Evolutionary conservation across 2,329 filamentous ascomycete genomes (phyloP), one percentile per base, ranked within the genome.

Genomic region (Onygena corvina): DNA sequence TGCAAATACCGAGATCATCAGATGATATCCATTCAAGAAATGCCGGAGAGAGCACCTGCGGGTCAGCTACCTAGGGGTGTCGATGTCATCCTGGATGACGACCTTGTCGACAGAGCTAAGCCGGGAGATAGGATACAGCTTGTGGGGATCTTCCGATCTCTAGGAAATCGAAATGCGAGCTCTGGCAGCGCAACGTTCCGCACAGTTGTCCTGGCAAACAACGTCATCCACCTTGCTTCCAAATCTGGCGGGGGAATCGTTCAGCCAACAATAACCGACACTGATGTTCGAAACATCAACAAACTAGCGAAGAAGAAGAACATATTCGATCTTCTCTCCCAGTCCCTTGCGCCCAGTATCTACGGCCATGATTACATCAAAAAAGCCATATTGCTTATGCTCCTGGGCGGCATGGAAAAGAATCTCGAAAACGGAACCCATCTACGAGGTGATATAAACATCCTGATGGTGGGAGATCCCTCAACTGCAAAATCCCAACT

Each of bases 401-500:
- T 98, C 23, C 73, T 98, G 11, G 86, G 92, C 61, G 92, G 92
- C 51, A 88, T 94, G 76, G 92, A 98, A 73, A 98, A 98, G 75
- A 98, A 98, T 61, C 69, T 98, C 50, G 92, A 96, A 55, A 98
- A 98, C 59, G 92, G 92, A 51, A 96, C 92, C 1, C 92, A 98
- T 77, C 71, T 98, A 64, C 84, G 92, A 76, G 92, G 92, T 71
- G 92, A 98, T 62, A 96, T 98, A 70, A 98, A 98, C 65, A 94
- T 98, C 57, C 76, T 98, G 46, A 96, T 98, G 92, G 90, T 98
- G 36, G 92, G 92, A 70, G 92, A 98, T 66, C 92, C 92, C 2
- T 98, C 92, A 0, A 98, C 92, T 0, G 92, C 92, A 52, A 98
- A 98, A 66, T 98, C 92, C n/a, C 92, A 98, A 64, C 77, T 98